phyloP scores from a whole-genome alignment of 208 protist species.

The Leishmania major region DNA sequence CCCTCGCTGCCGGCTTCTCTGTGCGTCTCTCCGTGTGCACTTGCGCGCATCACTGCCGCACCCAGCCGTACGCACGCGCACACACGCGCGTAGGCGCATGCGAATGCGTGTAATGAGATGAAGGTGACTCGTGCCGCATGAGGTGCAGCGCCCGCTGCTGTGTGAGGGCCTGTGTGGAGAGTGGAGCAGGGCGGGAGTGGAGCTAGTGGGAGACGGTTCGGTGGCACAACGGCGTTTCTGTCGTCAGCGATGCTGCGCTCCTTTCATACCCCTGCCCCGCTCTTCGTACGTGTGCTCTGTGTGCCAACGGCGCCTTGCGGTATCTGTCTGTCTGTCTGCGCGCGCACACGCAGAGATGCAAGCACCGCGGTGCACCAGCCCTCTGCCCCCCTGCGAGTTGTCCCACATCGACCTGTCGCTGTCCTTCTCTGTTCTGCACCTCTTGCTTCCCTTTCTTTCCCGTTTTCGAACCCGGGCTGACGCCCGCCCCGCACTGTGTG shows the following conservation, averaged over 20 bases:
- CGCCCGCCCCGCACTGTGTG: background rate
- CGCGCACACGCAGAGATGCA: background rate
- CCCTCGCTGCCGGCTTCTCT: background rate
- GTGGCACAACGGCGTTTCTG: background rate
- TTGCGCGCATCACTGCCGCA: background rate
- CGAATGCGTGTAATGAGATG: background rate
- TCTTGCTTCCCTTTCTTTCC: background rate
- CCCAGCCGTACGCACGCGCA: background rate
- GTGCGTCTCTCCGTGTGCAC: background rate
- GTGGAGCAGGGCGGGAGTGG: background rate
- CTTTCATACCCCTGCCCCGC: background rate
- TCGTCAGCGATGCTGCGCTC: background rate
- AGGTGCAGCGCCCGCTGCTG: background rate
- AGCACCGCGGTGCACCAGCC: background rate
- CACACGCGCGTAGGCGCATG: background rate
- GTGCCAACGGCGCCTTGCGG: background rate
- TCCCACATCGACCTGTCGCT: background rate
- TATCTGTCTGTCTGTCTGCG: background rate
- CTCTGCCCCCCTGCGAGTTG: background rate
- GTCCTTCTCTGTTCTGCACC: background rate
- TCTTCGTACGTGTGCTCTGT: background rate
- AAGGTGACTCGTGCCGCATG: background rate
- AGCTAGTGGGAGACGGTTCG: background rate
- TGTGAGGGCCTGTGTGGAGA: background rate
- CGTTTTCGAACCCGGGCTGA: background rate